Base-by-base conservation (phyloP, 257 asterid genomes). In the Perilla frutescens region DNA sequence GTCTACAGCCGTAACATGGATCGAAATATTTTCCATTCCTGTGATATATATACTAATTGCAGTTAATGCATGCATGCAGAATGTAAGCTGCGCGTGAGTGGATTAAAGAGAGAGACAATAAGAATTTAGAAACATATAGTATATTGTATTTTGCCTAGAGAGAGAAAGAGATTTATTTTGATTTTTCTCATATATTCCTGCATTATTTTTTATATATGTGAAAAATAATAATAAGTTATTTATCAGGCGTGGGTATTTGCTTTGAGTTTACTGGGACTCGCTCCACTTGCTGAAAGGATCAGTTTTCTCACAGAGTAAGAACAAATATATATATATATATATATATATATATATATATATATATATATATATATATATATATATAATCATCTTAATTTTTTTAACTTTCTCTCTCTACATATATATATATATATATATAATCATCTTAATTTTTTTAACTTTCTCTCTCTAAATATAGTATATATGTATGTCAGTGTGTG, bases 281-380 rank as follows among this genome's bases (percentile, higher is more conserved):
- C 92, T 14, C 98, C 98, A 9, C 86, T 92, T 6, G 98, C 98
- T 0, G 98, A 92, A 77, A 81, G 98, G 10, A 70, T 92, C 78
- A 92, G 97, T 70, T 92, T 86, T 34, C 82, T 92, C 44, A 92
- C 97, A 14, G 98, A 92, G 98, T 92, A 81, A 83, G 96, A 60
- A 62, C 41, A 72, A 72, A 67, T 61, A 7, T 9, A 47, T 9
- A 71, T 9, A 12, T 6, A 20, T 20, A 20, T 20, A 20, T 20
- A 20, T 20, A 20, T 20, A 20, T 20, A 20, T 20, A 20, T 20
- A 20, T 20, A 20, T 20, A 20, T 15, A 34, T 15, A 34, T 20
- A 20, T 20, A 20, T 20, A 20, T 20, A 20, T 20, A 20, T 20
- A 20, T n/a, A n/a, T n/a, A 20, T 20, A 20, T 20, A 20, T 20